Percentiles rank a stretch among this genome's conserved stretches.
Evolutionary conservation across 1,284 basidiomycete genomes (phyloP).

Genomic region (Boletellus deceptivus): DNA sequence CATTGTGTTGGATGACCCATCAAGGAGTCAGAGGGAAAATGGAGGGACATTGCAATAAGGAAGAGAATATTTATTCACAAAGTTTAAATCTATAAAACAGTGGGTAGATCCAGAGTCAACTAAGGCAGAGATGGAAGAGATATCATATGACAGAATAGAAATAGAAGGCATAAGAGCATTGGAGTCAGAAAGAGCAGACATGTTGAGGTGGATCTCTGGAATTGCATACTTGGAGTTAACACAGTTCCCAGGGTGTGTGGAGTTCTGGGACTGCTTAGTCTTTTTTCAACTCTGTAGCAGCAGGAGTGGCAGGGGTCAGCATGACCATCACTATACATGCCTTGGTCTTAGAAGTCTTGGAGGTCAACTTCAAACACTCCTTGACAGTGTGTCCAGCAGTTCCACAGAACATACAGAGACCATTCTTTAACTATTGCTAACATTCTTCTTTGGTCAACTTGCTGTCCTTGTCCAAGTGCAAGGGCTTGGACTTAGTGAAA

Average conservation of each 20-base stretch:
- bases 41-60: not conserved
- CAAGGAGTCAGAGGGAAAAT: not conserved
- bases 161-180: not conserved
- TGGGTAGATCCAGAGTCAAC: not conserved
- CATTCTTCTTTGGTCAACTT: not conserved
- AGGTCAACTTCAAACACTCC: not conserved
- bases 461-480: not conserved
- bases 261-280: not conserved
- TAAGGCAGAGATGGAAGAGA: not conserved
- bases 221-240: not conserved
- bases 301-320: not conserved
- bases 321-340: not conserved
- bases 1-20: not conserved
- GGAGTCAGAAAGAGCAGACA: not conserved
- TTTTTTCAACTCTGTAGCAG: not conserved
- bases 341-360: not conserved
- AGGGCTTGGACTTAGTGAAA: not conserved
- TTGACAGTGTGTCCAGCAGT: not conserved
- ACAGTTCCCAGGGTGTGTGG: not conserved
- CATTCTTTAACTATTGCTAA: not conserved
- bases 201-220: not conserved
- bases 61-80: not conserved
- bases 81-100: not conserved
- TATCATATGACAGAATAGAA: not conserved
- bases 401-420: not conserved